phyloP scores from a whole-genome alignment of 23 red algal genomes.

The Cyanidioschyzon merolae region DNA sequence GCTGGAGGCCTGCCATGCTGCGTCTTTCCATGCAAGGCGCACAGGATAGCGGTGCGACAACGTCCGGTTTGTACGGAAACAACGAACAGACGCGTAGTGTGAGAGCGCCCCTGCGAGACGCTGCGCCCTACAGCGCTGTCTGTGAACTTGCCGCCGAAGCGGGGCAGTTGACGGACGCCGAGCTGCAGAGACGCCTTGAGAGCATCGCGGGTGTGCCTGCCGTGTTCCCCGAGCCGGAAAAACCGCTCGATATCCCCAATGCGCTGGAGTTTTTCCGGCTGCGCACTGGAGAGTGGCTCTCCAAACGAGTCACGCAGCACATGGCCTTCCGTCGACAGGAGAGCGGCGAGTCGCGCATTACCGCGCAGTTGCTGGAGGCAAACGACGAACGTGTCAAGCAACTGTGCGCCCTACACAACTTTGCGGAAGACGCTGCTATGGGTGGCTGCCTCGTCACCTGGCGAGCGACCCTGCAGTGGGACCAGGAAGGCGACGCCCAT shows the following conservation, averaged over 20 bases:
- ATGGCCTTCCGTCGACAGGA: conserved; percentile 83
- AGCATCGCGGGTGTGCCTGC: neutral
- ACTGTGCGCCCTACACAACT: conserved; percentile 43
- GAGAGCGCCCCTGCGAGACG: too few species aligned
- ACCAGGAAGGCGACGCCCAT: conserved; percentile 89
- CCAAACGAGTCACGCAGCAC: conserved; percentile 90
- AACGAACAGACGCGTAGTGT: too few species aligned
- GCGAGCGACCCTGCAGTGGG: conserved; percentile 84
- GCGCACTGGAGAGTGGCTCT: conserved; percentile 63
- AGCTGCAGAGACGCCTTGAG: neutral
- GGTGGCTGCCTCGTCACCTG: conserved; percentile 89
- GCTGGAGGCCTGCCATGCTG: too few species aligned
- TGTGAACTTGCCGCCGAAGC: neutral
- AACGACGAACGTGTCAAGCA: conserved; percentile 52
- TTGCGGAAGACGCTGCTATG: conserved; percentile 10
- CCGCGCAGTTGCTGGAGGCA: conserved; percentile 41
- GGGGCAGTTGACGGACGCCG: neutral
- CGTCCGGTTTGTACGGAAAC: too few species aligned
- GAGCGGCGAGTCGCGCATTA: conserved; percentile 58
- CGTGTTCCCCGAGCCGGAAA: neutral
- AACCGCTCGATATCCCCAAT: conserved; percentile 22
- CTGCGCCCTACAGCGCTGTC: neutral
- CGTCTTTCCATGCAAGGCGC: too few species aligned
- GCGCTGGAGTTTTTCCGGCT: conserved; percentile 90
- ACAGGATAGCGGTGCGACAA: too few species aligned